A percentile compares a stretch with the other conserved stretches of the same genome.
Evolutionary conservation across 495 filamentous ascomycete genomes (phyloP).

Genomic region (Penicillium argentinense): DNA sequence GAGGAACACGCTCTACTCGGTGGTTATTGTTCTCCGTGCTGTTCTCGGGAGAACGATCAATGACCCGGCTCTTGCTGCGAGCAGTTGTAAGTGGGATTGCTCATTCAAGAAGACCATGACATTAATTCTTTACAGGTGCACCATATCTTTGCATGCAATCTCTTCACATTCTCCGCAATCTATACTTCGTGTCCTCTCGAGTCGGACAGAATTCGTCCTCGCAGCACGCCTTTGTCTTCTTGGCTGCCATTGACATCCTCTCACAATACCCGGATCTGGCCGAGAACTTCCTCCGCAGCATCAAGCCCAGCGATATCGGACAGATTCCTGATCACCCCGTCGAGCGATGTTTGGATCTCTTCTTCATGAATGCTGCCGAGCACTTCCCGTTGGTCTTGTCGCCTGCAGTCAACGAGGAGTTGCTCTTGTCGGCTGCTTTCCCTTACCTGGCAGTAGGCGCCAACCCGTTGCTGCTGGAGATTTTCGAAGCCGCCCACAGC

Average conservation of each 20-base stretch:
- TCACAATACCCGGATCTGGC: constrained; percentile 68
- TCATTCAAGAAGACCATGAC: not conserved
- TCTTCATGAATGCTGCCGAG: constrained; percentile 87
- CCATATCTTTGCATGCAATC: constrained; percentile 73
- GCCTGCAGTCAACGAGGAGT: constrained; percentile 62
- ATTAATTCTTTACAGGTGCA: constrained; percentile 41
- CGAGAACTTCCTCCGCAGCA: constrained; percentile 66
- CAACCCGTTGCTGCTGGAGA: constrained; percentile 63
- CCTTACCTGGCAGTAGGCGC: constrained; percentile 72
- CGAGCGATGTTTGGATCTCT: constrained; percentile 79
- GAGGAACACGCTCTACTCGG: constrained; percentile 74
- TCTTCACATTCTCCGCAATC: constrained; percentile 74
- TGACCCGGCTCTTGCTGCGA: constrained; percentile 52
- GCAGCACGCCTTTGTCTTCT: constrained; percentile 80
- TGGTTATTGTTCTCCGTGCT: constrained; percentile 73
- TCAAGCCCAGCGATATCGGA: constrained; percentile 57
- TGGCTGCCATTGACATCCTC: constrained; percentile 87
- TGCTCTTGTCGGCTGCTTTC: constrained; percentile 71
- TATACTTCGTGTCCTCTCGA: constrained; percentile 86
- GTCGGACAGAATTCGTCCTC: constrained; percentile 72
- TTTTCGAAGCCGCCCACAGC: constrained; percentile 92
- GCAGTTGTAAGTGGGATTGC: constrained; percentile 47
- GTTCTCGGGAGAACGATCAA: constrained; percentile 67
- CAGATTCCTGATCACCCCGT: constrained; percentile 73
- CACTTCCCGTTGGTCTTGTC: constrained; percentile 76